A percentile compares a stretch with the other conserved stretches of the same genome.
These are phyloP conservation scores for Backusella westeae DNA, from an alignment of 192 early-diverging fungal species.

Conservation along the genomic window DNA sequence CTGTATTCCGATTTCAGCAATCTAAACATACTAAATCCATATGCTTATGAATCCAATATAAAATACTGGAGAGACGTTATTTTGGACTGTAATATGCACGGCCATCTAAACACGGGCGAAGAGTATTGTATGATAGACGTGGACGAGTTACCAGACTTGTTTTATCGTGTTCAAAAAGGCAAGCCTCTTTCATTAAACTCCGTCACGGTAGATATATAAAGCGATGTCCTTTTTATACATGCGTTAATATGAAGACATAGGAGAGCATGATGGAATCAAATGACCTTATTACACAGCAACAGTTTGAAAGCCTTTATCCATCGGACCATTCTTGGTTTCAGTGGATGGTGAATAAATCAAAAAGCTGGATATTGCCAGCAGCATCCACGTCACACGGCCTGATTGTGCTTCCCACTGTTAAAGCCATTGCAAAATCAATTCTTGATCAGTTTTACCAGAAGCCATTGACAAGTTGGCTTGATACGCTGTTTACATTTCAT, in stretches of 20 bases:
- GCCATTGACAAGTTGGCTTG: neutral
- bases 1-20: slow-evolving; percentile 46
- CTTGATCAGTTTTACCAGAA: slow-evolving; percentile 11
- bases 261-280: neutral
- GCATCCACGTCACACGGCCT: neutral
- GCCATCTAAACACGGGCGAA: slow-evolving; percentile 9
- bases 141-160: slow-evolving; percentile 3
- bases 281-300: neutral
- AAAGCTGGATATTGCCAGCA: neutral
- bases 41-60: slow-evolving; percentile 43
- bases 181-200: slow-evolving; percentile 15
- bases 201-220: slow-evolving; percentile 11
- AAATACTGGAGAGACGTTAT: slow-evolving; percentile 41
- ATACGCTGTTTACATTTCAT: slow-evolving; percentile 16
- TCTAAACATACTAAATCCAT: slow-evolving; percentile 40
- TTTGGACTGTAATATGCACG: slow-evolving; percentile 34
- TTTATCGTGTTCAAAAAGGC: slow-evolving; percentile 15
- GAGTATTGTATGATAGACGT: slow-evolving; percentile 2
- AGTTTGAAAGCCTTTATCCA: neutral
- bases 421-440: neutral
- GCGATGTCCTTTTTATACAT: neutral
- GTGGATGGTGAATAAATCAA: neutral
- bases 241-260: neutral
- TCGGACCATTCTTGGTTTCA: neutral
- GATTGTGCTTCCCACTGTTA: slow-evolving; percentile 16